Conservation (phyloP, 2,329 filamentous ascomycete genomes). For the Hypoxylon sp. region DNA sequence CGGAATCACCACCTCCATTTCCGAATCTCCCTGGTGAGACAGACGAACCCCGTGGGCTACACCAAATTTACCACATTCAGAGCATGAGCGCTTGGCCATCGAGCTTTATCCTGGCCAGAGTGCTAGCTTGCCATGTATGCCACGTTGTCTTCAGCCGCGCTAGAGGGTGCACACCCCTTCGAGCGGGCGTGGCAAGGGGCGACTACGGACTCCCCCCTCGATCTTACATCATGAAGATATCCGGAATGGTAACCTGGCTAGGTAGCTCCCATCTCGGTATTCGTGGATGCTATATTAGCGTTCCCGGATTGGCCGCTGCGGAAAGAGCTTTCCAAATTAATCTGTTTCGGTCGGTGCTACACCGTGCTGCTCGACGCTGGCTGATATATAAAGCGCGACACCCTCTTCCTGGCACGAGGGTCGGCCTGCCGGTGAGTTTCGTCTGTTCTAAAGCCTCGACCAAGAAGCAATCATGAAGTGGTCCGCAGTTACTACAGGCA, state of each 20-base stretch:
- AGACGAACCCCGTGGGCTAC: neutral
- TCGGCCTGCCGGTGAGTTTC: conserved; percentile 8
- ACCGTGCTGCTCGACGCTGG: conserved; percentile 12
- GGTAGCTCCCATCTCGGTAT: conserved; percentile 16
- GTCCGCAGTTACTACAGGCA: conserved; percentile 37
- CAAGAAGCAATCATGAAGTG: conserved; percentile 45
- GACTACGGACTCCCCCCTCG: conserved; percentile 4
- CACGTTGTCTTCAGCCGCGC: conserved; percentile 34
- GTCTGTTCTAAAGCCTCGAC: neutral
- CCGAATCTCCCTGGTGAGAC: conserved; percentile 16
- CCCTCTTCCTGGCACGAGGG: conserved; percentile 11
- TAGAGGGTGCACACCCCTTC: conserved; percentile 11
- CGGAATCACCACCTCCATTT: conserved; percentile 36
- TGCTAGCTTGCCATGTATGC: conserved; percentile 19
- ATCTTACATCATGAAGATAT: conserved; percentile 26
- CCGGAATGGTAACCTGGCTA: conserved; percentile 21
- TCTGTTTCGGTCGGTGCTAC: conserved; percentile 27
- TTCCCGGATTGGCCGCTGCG: conserved; percentile 28
- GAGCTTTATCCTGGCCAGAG: conserved; percentile 11
- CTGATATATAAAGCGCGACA: conserved; percentile 30
- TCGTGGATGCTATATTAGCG: conserved; percentile 20
- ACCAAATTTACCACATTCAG: conserved; percentile 4
- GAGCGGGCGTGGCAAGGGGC: conserved; percentile 24
- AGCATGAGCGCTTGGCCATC: conserved; percentile 9
- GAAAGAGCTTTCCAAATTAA: conserved; percentile 37